These are phyloP conservation scores for Citrus mangshanensis DNA, from an alignment of 345 rosid genomes.

Conservation along the genomic window DNA sequence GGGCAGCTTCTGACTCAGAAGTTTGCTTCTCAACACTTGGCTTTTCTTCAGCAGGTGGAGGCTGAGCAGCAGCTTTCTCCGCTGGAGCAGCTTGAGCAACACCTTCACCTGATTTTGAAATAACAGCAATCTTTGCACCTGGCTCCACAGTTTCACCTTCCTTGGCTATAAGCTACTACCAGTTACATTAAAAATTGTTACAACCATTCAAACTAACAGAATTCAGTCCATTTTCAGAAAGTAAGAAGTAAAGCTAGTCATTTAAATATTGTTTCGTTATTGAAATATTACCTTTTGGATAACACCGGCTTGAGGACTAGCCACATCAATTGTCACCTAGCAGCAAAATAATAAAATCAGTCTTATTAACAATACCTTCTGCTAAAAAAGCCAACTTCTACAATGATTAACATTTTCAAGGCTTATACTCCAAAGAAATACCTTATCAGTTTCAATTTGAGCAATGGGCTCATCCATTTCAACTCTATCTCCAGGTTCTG, in stretches of 20 bases:
- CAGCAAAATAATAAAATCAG: conserved; percentile 12
- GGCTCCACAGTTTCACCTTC: conserved; percentile 99
- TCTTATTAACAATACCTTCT: not conserved
- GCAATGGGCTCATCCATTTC: conserved; percentile 89
- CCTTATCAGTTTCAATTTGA: conserved; percentile 98
- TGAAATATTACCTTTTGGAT: conserved; percentile 24
- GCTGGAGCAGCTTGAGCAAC: conserved; percentile 68
- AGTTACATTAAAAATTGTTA: not conserved
- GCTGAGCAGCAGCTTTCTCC: conserved; percentile 15
- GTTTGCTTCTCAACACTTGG: conserved; percentile 34
- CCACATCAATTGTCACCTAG: conserved; percentile 30
- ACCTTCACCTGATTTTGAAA: conserved; percentile 83
- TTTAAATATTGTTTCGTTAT: not conserved
- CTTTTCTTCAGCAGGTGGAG: conserved; percentile 33
- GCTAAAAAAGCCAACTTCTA: not conserved
- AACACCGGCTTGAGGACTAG: conserved; percentile 27
- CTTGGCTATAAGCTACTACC: conserved; percentile 71
- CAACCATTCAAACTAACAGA: not conserved
- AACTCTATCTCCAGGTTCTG: conserved; percentile 94
- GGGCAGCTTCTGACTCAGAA: conserved; percentile 49
- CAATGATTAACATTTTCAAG: not conserved
- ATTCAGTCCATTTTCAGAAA: not conserved
- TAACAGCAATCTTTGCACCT: conserved; percentile 77
- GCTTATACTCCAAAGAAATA: conserved; percentile 18
- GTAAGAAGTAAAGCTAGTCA: not conserved